Evolutionary conservation across 495 filamentous ascomycete genomes (phyloP).

Genomic region (Cryomyces minteri): DNA sequence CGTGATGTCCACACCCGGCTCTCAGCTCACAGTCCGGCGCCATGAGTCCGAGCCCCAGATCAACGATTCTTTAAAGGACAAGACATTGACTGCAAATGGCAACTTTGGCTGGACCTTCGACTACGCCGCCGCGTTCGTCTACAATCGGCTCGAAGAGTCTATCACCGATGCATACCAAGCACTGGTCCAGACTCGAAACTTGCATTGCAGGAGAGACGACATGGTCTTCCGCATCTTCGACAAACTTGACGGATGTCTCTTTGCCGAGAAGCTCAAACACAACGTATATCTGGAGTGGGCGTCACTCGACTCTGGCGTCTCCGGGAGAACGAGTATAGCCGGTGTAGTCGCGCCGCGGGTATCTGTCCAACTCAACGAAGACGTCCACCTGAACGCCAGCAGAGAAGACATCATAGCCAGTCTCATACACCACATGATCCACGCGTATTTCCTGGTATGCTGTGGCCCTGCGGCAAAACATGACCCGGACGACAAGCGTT

Average conservation of each 20-base stretch:
- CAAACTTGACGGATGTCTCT: background rate
- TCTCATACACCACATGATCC: constrained; percentile 12
- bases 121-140: no score
- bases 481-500: constrained; percentile 2
- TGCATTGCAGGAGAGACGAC: no score
- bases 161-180: no score
- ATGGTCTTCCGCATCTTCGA: background rate
- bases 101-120: no score
- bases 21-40: no score
- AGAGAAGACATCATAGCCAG: background rate
- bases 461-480: constrained; percentile 3
- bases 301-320: background rate
- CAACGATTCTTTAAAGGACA: no score
- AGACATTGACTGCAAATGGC: no score
- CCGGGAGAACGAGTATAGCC: background rate
- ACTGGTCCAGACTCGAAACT: no score
- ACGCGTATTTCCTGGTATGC: constrained; percentile 11
- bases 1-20: no score
- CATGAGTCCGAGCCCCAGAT: no score
- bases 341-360: background rate
- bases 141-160: no score
- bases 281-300: background rate
- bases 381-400: background rate
- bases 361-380: background rate
- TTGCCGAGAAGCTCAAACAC: background rate